Conservation (phyloP, 2,329 filamentous ascomycete genomes). For the Beauveria sp. region DNA sequence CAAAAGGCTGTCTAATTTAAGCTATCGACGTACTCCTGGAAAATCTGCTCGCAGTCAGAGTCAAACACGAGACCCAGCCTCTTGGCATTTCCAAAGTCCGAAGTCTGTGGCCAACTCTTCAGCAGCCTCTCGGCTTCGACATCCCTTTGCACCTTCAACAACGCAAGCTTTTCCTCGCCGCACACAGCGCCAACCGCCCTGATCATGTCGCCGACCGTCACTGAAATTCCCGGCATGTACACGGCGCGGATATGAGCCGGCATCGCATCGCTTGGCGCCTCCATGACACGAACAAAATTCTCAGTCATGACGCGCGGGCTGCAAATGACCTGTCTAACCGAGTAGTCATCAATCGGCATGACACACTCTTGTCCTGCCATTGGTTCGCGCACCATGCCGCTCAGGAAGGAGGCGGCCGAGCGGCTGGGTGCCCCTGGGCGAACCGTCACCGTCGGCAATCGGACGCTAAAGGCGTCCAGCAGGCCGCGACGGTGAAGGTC, state of each 20-base stretch:
- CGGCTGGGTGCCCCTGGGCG: conserved; percentile 52
- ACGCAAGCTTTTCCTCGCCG: neutral
- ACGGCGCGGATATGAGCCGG: neutral
- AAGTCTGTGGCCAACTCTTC: neutral
- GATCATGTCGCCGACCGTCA: neutral
- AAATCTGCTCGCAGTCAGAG: neutral
- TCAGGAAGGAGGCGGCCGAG: conserved; percentile 53
- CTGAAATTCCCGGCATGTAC: neutral
- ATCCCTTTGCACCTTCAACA: neutral
- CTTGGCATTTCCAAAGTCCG: neutral
- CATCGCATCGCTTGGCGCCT: neutral
- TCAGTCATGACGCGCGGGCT: neutral
- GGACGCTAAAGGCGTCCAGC: conserved; percentile 48
- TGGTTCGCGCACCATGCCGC: conserved; percentile 51
- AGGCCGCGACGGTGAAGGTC: conserved; percentile 39
- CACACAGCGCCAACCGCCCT: neutral
- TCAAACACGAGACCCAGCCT: neutral
- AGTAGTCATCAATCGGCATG: neutral
- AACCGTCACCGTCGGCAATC: conserved; percentile 54
- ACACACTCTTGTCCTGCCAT: neutral
- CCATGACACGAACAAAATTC: neutral
- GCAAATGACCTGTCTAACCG: neutral
- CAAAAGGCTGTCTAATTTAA: too few relatives aligned
- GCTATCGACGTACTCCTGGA: neutral
- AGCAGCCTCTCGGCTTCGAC: neutral